Base-by-base conservation (phyloP, 805 yeast genomes). In the Ogataea pini region DNA sequence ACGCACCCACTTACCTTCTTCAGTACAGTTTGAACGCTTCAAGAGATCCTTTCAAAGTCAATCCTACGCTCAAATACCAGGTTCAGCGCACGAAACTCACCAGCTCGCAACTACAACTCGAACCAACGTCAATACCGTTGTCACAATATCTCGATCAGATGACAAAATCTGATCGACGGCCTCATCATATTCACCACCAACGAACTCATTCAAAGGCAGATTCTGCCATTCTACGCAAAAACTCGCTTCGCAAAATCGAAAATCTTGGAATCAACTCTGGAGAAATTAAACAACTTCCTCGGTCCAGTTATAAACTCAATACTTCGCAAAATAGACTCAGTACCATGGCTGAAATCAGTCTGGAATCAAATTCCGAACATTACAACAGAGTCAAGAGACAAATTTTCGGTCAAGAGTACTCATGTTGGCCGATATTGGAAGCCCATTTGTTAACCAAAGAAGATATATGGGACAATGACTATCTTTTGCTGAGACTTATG, bases 311-410 rank as follows among this genome's bases (percentile, higher is more conserved):
- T 38, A 40, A 48, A 25, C 16, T 49, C 10, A 50, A 48, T 19
- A 16, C 33, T n/a, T 36, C 48, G 9, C 44, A 41, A 31, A 54
- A 49, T 32, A 52, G 63, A 39, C 25, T 48, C 19, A 63, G 62
- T 48, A 53, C 56, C 5, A 47, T 48, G 48, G 63, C 62, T 6
- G 63, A 60, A 44, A 41, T 63, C 7, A 59, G 66, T 42, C 45
- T 65, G 27, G 66, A 51, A n/a, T 57, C 67, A 2, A 59, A 57
- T 13, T 47, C 60, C 2, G 68, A 62, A 28, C 46, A 56, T 3
- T 64, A 60, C 45, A 49, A 44, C 17, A 44, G 46, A 4, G 40
- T 59, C 9, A 59, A 56, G 36, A 39, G 38, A 2, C 45, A 54
- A 7, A 34, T 65, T 1, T 64, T 61, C 32, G 33, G 36, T 1